phyloP scores from a whole-genome alignment of 75 land plant genomes.

The Ceratopteris richardii region DNA sequence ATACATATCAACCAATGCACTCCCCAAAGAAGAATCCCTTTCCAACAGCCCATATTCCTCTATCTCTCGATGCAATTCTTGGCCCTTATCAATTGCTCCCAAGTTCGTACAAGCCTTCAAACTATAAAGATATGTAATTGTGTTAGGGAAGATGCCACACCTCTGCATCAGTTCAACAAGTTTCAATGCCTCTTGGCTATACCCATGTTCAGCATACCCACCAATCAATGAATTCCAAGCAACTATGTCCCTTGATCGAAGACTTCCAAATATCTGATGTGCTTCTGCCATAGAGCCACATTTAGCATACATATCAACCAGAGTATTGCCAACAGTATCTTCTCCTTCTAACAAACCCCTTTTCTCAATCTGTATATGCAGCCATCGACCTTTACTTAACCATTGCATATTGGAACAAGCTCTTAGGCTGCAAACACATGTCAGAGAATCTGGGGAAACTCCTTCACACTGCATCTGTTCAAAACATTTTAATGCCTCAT shows the following conservation, averaged over 20 bases:
- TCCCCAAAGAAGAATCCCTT: too few relatives aligned
- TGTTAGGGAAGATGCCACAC: conserved; percentile 24
- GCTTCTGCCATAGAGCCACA: conserved; percentile 38
- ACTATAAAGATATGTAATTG: conserved; percentile 39
- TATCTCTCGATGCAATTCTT: conserved; percentile 22
- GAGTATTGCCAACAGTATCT: conserved; percentile 38
- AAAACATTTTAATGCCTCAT: conserved; percentile 36
- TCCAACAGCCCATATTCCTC: conserved; percentile 11
- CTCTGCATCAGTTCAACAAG: conserved; percentile 40
- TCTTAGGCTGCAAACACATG: conserved; percentile 41
- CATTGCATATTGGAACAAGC: conserved; percentile 37
- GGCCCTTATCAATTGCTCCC: conserved; percentile 34
- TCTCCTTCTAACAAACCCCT: conserved; percentile 22
- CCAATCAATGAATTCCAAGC: conserved; percentile 61
- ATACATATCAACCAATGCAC: conserved; percentile 1
- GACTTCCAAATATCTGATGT: conserved; percentile 38
- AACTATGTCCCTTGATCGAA: conserved; percentile 31
- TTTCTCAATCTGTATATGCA: conserved; percentile 47
- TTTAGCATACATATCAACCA: conserved; percentile 58
- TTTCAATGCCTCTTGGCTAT: conserved; percentile 31
- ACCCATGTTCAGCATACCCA: conserved; percentile 57
- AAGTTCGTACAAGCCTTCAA: conserved; percentile 42
- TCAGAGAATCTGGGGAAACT: conserved; percentile 47
- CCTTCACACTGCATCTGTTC: conserved; percentile 30
- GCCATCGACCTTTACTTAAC: conserved; percentile 44